These are phyloP conservation scores for Aspergillus oerlinghausenensis DNA, from an alignment of 2,329 filamentous ascomycete genomes.

Conservation along the genomic window DNA sequence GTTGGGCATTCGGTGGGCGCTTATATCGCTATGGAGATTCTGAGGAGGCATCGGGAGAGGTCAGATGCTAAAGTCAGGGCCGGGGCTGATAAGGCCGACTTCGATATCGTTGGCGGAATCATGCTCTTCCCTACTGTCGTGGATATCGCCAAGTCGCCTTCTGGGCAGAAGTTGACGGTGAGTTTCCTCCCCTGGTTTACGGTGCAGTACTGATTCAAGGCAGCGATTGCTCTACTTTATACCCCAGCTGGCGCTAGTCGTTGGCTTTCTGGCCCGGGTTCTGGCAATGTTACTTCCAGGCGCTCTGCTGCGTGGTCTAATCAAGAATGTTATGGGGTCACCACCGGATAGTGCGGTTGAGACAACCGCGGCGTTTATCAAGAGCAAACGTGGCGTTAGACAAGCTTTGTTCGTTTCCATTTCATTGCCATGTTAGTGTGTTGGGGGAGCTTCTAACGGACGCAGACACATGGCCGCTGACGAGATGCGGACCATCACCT, in stretches of 20 bases:
- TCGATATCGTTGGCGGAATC: conserved; percentile 49
- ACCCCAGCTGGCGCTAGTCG: conserved; percentile 35
- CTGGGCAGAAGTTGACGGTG: conserved; percentile 51
- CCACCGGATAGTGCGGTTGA: conserved; percentile 37
- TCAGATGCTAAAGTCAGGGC: neutral
- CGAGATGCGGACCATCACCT: conserved; percentile 54
- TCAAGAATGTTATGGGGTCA: conserved; percentile 41
- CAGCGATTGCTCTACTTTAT: conserved; percentile 31
- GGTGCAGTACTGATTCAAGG: neutral
- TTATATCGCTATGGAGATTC: conserved; percentile 66
- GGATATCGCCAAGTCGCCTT: conserved; percentile 62
- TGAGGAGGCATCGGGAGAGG: conserved; percentile 51
- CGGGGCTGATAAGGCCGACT: conserved; percentile 9
- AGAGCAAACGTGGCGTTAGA: conserved; percentile 45
- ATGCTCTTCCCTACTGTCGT: conserved; percentile 71
- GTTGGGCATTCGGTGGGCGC: conserved; percentile 71
- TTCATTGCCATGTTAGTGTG: neutral
- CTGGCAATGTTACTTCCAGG: conserved; percentile 42
- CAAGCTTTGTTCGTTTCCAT: conserved; percentile 47
- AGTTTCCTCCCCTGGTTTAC: conserved; percentile 1
- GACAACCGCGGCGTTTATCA: conserved; percentile 49
- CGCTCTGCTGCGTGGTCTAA: conserved; percentile 35
- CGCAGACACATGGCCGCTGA: conserved; percentile 51
- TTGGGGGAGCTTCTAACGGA: neutral
- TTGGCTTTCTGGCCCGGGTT: conserved; percentile 37